Conservation (phyloP, 1,284 basidiomycete species). For the Cryptococcus hybrid region DNA sequence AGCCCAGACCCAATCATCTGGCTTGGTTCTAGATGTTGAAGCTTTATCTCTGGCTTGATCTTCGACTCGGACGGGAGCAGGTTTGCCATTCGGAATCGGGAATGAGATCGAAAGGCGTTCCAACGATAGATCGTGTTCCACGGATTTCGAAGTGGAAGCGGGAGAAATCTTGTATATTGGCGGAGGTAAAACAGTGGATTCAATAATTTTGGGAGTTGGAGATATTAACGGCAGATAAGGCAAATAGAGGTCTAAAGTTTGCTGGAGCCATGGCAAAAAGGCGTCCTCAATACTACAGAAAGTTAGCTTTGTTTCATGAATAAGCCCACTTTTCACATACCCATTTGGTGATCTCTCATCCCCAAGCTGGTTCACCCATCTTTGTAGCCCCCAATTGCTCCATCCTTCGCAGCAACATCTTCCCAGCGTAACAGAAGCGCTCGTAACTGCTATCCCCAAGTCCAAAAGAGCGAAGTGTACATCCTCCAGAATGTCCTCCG, state of each 20-base stretch:
- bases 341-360: slow-evolving; percentile 50
- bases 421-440: slow-evolving; percentile 93
- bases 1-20: slow-evolving; percentile 43
- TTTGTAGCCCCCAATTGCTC: slow-evolving; percentile 65
- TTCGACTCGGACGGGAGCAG: slow-evolving; percentile 9
- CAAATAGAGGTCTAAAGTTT: slow-evolving; percentile 37
- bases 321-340: slow-evolving; percentile 17
- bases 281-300: slow-evolving; percentile 43
- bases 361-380: slow-evolving; percentile 40
- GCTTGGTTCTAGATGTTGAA: slow-evolving; percentile 7
- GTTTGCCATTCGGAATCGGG: neutral
- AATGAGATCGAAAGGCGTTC: slow-evolving; percentile 6
- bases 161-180: slow-evolving; percentile 39
- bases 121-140: no score
- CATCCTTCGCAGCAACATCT: slow-evolving; percentile 75
- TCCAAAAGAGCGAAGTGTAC: slow-evolving; percentile 77
- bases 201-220: neutral
- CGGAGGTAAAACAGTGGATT: slow-evolving; percentile 26
- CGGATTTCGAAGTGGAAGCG: no score
- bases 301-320: no score
- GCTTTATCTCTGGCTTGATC: slow-evolving; percentile 5
- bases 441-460: slow-evolving; percentile 90
- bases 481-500: slow-evolving; percentile 76
- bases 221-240: slow-evolving; percentile 33
- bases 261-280: slow-evolving; percentile 44